Conservation (phyloP, 2,329 filamentous ascomycete genomes). For the Diaporthe ampelina region DNA sequence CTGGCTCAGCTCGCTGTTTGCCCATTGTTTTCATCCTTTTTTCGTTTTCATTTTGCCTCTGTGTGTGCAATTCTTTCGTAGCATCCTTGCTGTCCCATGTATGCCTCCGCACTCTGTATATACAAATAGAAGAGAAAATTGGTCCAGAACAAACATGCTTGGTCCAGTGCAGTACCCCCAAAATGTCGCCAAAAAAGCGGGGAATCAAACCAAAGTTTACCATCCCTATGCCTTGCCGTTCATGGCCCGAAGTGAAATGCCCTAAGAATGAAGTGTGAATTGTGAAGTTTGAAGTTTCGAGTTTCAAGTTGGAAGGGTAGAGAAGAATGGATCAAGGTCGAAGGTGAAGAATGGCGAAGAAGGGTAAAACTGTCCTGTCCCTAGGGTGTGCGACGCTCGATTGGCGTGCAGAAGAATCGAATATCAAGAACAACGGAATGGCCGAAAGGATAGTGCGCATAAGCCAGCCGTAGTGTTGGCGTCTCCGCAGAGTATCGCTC, state of each 20-base stretch:
- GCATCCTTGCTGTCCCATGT: constrained; percentile 35
- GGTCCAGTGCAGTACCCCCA: constrained; percentile 6
- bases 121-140: constrained; percentile 38
- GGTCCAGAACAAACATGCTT: constrained; percentile 30
- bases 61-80: constrained; percentile 38
- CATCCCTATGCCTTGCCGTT: constrained; percentile 36
- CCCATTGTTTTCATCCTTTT: constrained; percentile 7
- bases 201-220: constrained; percentile 27
- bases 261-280: constrained; percentile 8
- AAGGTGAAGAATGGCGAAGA: constrained; percentile 10
- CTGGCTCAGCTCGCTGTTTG: background rate
- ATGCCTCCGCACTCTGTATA: constrained; percentile 34
- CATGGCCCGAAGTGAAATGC: constrained; percentile 38
- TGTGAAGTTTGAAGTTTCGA: too few relatives aligned
- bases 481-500: constrained; percentile 25
- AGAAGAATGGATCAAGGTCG: constrained; percentile 14
- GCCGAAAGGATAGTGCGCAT: constrained; percentile 10
- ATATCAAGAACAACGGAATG: background rate
- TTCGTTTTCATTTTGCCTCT: constrained; percentile 33
- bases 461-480: constrained; percentile 28
- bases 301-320: background rate
- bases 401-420: constrained; percentile 28
- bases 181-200: constrained; percentile 15
- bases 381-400: constrained; percentile 28
- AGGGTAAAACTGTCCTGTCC: constrained; percentile 19